These are phyloP conservation scores for Plasmodium reichenowi DNA, from an alignment of 169 alveolate species.

Conservation along the genomic window DNA sequence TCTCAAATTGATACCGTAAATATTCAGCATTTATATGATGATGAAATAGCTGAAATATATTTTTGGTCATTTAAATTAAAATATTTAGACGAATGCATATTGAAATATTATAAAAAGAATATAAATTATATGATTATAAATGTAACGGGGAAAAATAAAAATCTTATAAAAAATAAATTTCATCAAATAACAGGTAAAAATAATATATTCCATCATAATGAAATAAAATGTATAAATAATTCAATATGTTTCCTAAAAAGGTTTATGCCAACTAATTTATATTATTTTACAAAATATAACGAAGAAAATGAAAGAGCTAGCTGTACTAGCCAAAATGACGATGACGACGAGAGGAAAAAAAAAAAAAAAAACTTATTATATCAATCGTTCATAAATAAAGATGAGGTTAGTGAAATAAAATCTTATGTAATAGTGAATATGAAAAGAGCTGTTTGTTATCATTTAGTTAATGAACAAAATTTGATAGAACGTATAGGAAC, in stretches of 20 bases:
- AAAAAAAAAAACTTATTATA: background rate
- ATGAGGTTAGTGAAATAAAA: constrained; percentile 3
- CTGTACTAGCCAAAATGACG: background rate
- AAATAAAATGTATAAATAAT: constrained; percentile 35
- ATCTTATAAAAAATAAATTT: constrained; percentile 11
- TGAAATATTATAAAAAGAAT: background rate
- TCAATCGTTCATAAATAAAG: constrained; percentile 3
- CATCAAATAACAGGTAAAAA: constrained; percentile 1
- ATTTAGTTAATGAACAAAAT: constrained; percentile 29
- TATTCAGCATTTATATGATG: background rate
- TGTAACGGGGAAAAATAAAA: constrained; percentile 31
- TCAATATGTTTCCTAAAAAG: constrained; percentile 16
- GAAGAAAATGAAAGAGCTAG: background rate
- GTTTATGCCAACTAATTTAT: constrained; percentile 22
- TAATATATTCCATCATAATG: constrained; percentile 17
- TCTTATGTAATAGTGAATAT: constrained; percentile 47
- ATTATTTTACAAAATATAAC: constrained; percentile 11
- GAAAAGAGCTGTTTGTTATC: constrained; percentile 45
- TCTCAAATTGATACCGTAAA: background rate
- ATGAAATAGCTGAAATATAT: constrained; percentile 51
- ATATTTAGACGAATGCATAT: constrained; percentile 17
- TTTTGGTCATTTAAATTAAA: constrained; percentile 18
- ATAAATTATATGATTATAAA: constrained; percentile 3
- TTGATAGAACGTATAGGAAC: constrained; percentile 23
- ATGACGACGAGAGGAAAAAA: background rate